phyloP scores from a whole-genome alignment of 2,329 filamentous ascomycete species.

The Cladosporium sp. region DNA sequence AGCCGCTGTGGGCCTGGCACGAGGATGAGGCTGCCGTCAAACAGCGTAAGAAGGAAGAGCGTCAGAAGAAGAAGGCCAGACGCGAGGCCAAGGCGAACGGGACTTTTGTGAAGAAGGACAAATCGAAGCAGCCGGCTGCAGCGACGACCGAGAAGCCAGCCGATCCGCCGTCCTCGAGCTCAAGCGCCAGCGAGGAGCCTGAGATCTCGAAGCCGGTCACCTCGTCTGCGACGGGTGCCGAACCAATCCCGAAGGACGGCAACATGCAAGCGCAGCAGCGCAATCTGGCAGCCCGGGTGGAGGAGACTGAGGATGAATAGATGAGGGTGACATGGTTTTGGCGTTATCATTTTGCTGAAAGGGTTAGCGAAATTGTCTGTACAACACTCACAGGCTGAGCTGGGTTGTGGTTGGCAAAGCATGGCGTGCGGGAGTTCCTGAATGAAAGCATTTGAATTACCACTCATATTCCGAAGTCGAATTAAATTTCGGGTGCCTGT shows the following conservation, averaged over 20 bases:
- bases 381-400: slow-evolving; percentile 1
- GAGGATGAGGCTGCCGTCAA: slow-evolving; percentile 39
- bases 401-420: background rate
- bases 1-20: slow-evolving; percentile 96
- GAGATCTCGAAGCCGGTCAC: slow-evolving; percentile 14
- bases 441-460: background rate
- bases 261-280: slow-evolving; percentile 17
- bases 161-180: background rate
- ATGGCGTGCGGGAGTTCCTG: background rate
- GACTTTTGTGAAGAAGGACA: slow-evolving; percentile 14
- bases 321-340: background rate
- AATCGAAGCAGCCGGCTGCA: slow-evolving; percentile 11
- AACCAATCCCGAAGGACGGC: slow-evolving; percentile 13
- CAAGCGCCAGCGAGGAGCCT: slow-evolving; percentile 6
- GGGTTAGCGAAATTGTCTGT: background rate
- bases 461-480: background rate
- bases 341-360: background rate
- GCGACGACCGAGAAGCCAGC: slow-evolving; percentile 10
- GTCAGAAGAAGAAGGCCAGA: slow-evolving; percentile 27
- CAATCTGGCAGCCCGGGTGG: slow-evolving; percentile 23
- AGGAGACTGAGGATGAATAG: slow-evolving; percentile 27
- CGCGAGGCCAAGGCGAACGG: slow-evolving; percentile 26
- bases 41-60: slow-evolving; percentile 32
- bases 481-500: background rate
- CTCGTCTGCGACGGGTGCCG: slow-evolving; percentile 20